Conservation (phyloP, 164 flowering plant species). For the Macadamia integrifolia region DNA sequence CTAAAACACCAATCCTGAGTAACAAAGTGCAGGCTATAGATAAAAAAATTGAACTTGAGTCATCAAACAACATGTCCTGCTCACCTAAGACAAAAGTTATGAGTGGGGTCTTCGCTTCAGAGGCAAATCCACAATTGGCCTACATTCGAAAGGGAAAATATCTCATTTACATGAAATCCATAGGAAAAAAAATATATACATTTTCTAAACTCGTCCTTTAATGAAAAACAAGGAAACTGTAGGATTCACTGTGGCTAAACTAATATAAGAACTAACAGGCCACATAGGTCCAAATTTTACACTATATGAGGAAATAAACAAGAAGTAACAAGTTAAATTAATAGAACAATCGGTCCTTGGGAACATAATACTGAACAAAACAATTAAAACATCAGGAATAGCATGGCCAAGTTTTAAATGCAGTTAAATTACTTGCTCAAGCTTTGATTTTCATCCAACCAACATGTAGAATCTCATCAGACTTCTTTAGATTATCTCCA, state of each 20-base stretch:
- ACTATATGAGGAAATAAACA: no score
- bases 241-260: neutral
- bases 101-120: conserved; percentile 39
- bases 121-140: conserved; percentile 34
- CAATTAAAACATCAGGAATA: neutral
- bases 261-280: no score
- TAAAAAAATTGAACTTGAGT: neutral
- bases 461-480: neutral
- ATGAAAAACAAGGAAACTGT: neutral
- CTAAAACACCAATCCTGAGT: neutral
- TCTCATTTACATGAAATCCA: neutral
- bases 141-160: conserved; percentile 30
- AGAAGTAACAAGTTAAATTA: no score
- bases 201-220: neutral
- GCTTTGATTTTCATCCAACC: neutral
- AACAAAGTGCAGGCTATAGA: neutral
- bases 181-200: neutral
- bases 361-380: neutral
- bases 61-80: neutral
- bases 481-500: neutral
- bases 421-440: neutral
- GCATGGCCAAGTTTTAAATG: neutral
- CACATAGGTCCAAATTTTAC: no score
- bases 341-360: neutral
- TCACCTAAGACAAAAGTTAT: conserved; percentile 87